A percentile compares a stretch with the other conserved stretches of the same genome.
phyloP scores from a whole-genome alignment of 2,329 filamentous ascomycete genomes.

The Aspergillaceae sp. region DNA sequence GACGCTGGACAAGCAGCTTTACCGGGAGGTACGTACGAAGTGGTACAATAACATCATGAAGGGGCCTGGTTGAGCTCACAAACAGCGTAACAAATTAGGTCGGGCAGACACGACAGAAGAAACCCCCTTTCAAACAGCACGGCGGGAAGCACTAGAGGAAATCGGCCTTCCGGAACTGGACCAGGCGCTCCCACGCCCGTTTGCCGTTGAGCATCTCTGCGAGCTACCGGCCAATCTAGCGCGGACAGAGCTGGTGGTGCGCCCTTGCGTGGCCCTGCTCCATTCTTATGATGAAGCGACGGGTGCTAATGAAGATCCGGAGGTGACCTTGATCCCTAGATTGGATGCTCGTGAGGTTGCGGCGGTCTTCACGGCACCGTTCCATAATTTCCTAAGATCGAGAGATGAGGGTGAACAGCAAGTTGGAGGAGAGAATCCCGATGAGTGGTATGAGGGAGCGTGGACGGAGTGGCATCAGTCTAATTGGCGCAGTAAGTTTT shows the following conservation, averaged over 20 bases:
- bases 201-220: slow-evolving; percentile 80
- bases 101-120: slow-evolving; percentile 50
- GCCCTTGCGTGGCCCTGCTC: slow-evolving; percentile 70
- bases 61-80: not conserved
- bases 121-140: slow-evolving; percentile 66
- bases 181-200: slow-evolving; percentile 65
- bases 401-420: slow-evolving; percentile 45
- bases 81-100: slow-evolving; percentile 4
- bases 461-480: slow-evolving; percentile 74
- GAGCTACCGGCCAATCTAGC: slow-evolving; percentile 69
- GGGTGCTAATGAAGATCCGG: slow-evolving; percentile 45
- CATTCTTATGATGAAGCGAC: slow-evolving; percentile 49
- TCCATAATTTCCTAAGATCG: slow-evolving; percentile 67
- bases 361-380: slow-evolving; percentile 83
- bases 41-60: not conserved
- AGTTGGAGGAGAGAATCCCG: slow-evolving; percentile 31
- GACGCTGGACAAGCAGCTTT: slow-evolving; percentile 79
- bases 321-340: slow-evolving; percentile 65
- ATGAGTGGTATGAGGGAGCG: slow-evolving; percentile 73
- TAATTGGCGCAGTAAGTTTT: slow-evolving; percentile 55
- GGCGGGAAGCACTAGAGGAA: slow-evolving; percentile 85
- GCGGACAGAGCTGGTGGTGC: slow-evolving; percentile 63
- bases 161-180: slow-evolving; percentile 70
- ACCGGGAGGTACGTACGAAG: slow-evolving; percentile 62
- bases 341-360: slow-evolving; percentile 87